Base-by-base conservation (phyloP, 768 basidiomycete genomes). In the Termitomyces sp. region DNA sequence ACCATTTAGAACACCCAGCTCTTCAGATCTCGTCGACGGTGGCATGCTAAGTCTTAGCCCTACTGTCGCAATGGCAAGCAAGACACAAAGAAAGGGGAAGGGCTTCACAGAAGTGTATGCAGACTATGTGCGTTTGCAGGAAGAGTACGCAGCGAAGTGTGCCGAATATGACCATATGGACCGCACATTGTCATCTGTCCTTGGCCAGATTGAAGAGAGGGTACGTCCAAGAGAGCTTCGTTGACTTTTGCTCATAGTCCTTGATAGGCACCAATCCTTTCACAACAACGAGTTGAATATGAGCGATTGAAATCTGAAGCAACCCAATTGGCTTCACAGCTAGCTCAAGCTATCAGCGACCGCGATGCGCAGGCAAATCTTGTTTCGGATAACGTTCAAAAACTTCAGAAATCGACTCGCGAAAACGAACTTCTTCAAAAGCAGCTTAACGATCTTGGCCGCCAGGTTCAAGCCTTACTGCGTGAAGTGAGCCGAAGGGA, bases 51-150 rank as follows among this genome's bases (percentile, higher is more conserved):
- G 86, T 45, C 73, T 94, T 18, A 94, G 91, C 66, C 93, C 95
- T 1, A 92, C 94, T 0, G 90, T 95, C 13, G 87, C 89, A 4
- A 85, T 96, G 76, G 92, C 88, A 7, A 86, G 86, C 72, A 84
- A 79, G 60, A 82, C 87, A 22, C 93, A 94, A 74, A 85, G 83
- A 69, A 82, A 78, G 28, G 92, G 91, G 30, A 91, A 90, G 78
- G 90, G 90, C 1, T 96, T 96, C 73, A 96, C 96, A 0, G 91
- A 97, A 66, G 87, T 98, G 22, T 98, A 97, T 69, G 82, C 90
- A 16, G 93, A 97, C 67, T 92, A 92, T 63, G 86, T 96, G 36
- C 82, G 84, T 54, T 80, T 95, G 42, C 88, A 97, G 69, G 90
- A 91, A 26, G 90, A 94, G 32, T 85, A 86, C 56, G 80, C 83